Evolutionary conservation across 2,329 filamentous ascomycete species (phyloP), one percentile per base, ranked within the genome.

Genomic region (Sporothrix schenckii): DNA sequence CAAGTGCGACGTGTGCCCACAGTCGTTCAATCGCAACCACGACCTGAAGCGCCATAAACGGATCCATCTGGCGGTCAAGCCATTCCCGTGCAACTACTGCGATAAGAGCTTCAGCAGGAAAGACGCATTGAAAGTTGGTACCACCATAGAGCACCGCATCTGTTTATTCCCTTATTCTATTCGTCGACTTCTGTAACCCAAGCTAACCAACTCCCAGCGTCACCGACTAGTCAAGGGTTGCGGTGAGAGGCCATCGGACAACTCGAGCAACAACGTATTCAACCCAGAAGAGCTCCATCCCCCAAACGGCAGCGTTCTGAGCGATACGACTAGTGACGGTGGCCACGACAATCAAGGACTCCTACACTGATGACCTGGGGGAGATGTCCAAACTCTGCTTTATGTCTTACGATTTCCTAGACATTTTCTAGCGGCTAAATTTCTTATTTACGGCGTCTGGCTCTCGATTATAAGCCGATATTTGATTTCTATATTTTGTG

Each of bases 21-120:
- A 97, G 78, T 94, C 92, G 50, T 99, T 99, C 82, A 98, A 97
- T 79, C 86, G 95, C 4, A 98, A 98, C 74, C 95, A 98, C 77
- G 95, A 98, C 77, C 80, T 98, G 75, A 99, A 99, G 81, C 87
- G 95, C 67, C 95, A 99, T 80, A 97, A 97, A 84, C 85, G 93
- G 66, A 98, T 98, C 71, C 95, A 99, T 80, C 81, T 98, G 71
- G 92, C 93, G 0, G 92, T 98, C 53, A 99, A 99, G 84, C 95
- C 95, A 0, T 98, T 94, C 79, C 94, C 94, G 0, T 99, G 95
- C 79, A 88, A 84, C 7, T 91, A 91, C 77, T 99, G 95, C 78
- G 93, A 97, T 72, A 98, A 98, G 86, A 95, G 92, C 78, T 99
- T 99, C 77, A 97, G 94, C 3, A 87, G 95, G 72, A 98, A 98